Percentiles rank a stretch among this genome's conserved stretches.
phyloP scores from a whole-genome alignment of 2,329 filamentous ascomycete genomes.

The Monilinia vaccinii-corymbosi region DNA sequence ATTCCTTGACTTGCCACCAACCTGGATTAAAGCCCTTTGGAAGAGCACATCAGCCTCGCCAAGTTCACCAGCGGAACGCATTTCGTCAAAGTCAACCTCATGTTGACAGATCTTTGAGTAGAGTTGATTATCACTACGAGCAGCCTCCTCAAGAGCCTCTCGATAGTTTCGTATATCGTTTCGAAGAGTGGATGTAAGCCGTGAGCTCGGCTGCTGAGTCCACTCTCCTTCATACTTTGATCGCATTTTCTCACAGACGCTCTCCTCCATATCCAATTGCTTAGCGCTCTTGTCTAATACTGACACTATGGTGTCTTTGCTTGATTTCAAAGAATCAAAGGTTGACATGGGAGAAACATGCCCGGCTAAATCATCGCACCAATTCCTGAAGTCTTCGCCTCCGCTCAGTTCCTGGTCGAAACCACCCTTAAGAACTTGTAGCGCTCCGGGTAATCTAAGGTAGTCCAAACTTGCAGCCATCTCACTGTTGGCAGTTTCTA shows the following conservation, averaged over 20 bases:
- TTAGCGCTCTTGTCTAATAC: constrained; percentile 74
- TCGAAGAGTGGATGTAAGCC: constrained; percentile 78
- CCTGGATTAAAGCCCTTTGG: constrained; percentile 75
- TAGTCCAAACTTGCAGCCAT: constrained; percentile 96
- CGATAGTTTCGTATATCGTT: constrained; percentile 82
- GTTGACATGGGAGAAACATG: constrained; percentile 71
- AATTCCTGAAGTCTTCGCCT: constrained; percentile 84
- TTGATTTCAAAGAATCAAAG: constrained; percentile 68
- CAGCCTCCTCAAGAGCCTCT: constrained; percentile 82
- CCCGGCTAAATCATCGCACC: constrained; percentile 87
- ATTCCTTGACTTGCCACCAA: constrained; percentile 49
- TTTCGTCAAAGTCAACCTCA: constrained; percentile 85
- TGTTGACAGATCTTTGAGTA: constrained; percentile 78
- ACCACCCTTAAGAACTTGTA: constrained; percentile 87
- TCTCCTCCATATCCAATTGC: constrained; percentile 93
- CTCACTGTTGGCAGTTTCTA: constrained; percentile 86
- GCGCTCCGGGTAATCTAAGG: constrained; percentile 75
- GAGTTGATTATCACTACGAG: constrained; percentile 75
- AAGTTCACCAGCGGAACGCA: constrained; percentile 79
- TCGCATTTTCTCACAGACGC: constrained; percentile 97
- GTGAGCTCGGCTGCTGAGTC: constrained; percentile 92
- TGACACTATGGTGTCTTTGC: constrained; percentile 65
- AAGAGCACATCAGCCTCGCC: constrained; percentile 85
- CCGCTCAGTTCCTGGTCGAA: constrained; percentile 82
- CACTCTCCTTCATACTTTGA: constrained; percentile 93